Base-by-base conservation (phyloP, 371 early-diverging fungal species). In the Mucor saturninus region DNA sequence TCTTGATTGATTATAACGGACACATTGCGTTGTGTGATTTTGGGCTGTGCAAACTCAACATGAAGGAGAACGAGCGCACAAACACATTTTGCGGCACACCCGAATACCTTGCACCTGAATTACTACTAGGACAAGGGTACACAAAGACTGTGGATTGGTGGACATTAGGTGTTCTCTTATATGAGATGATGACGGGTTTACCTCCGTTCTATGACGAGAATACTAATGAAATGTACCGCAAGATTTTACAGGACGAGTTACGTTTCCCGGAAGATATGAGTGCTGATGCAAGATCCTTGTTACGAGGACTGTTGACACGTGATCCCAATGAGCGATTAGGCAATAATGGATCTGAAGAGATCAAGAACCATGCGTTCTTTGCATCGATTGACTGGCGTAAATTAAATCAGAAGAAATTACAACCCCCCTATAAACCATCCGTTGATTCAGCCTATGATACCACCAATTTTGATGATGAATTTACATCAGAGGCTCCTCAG, bases 71-170 rank as follows among this genome's bases (percentile, higher is more conserved):
- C 62, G 89, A 92, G 45, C 89, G 88, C 8, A 98, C 99, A 42
- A 92, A 89, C 72, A 98, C 99, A 0, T 96, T 99, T 77, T 98
- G 98, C 74, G 99, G 99, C 37, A 99, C 99, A 28, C 99, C 99
- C 10, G 99, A 99, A 76, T 99, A 96, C 74, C 91, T 99, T 73
- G 99, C 99, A 7, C 99, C 99, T 3, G 99, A 99, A 72, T 71
- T 98, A 35, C 76, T 99, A 30, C 67, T 90, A 28, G 95, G 94
- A 30, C 87, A 96, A 63, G 96, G 96, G 52, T 98, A 99, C 81
- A 95, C 96, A 21, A 95, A 93, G 72, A 80, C 86, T 2, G 97
- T 96, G 5, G 99, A 99, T 77, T 96, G 98, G 95, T 99, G 99
- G 99, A 93, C 97, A 10, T 80, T 98, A 39, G 99, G 98, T 38